Evolutionary conservation across 495 filamentous ascomycete species (phyloP), one percentile per base, ranked within the genome.

Genomic region (Xylaria sp.): DNA sequence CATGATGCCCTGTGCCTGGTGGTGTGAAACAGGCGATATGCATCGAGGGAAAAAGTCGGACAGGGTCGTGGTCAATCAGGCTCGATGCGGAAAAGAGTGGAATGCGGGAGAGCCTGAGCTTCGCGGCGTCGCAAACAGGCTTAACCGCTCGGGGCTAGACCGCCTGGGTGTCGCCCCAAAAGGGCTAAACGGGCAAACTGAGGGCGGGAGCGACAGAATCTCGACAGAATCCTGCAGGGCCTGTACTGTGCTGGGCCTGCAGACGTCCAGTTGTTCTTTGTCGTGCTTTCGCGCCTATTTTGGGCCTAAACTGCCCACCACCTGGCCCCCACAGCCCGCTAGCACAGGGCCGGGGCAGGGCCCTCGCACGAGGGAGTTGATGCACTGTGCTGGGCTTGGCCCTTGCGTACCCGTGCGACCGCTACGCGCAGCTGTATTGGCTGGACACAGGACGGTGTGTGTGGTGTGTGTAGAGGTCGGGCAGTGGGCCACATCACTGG

Each of bases 21-120:
- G 17, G 37, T 46, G 31, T 64, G 64, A 67, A 67, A 67, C 64
- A 55, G 48, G n/a, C 29, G 64, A 67, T 5, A 44, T 37, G 44
- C 29, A 53, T 37, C 46, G 48, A 52, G 48, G 44, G 61, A 48
- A 65, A 65, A 65, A 48, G 41, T 65, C 43, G 44, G 31, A 50
- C 62, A 35, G 41, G 24, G 44, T 50, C 17, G n/a, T 14, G 8
- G 63, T 55, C 17, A 55, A 67, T 67, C 48, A 12, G 31, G 48
- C 48, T 55, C 31, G 29, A 67, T 55, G 24, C 17, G 64, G 35
- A 55, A 55, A 59, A 2, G 66, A 68, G 52, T 31, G 66, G 31
- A 59, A 44, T 59, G 66, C 66, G 66, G 66, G 48, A 67, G 64
- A 53, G 64, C 64, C 64, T 67, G 46, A 12, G 12, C 50, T 26